Percentiles rank a stretch among this genome's conserved stretches.
These are phyloP conservation scores for Plectranthus barbatus DNA, from an alignment of 257 asterid genomes.

Conservation along the genomic window DNA sequence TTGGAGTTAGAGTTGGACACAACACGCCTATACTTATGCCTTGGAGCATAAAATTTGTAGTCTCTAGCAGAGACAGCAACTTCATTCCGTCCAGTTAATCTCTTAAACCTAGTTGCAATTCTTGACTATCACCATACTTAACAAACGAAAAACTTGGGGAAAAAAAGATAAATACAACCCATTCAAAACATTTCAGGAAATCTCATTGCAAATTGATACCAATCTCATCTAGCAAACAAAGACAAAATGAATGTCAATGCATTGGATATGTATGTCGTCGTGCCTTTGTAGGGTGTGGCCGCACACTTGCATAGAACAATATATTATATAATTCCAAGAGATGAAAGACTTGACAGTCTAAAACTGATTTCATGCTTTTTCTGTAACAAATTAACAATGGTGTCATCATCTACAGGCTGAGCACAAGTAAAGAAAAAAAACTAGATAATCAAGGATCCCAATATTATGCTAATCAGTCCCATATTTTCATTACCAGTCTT, in stretches of 20 bases:
- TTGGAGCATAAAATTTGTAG: slow-evolving; percentile 95
- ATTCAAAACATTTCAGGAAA: neutral
- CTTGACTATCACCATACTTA: neutral
- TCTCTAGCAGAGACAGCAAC: slow-evolving; percentile 75
- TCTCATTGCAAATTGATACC: neutral
- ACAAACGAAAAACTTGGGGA: neutral
- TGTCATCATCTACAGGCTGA: neutral
- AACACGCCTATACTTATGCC: slow-evolving; percentile 86
- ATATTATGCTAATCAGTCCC: neutral
- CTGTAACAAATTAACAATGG: no score
- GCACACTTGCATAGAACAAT: neutral
- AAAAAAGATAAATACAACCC: slow-evolving; percentile 1
- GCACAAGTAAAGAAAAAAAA: neutral
- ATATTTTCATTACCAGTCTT: no score
- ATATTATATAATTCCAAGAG: neutral
- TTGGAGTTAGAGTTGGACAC: slow-evolving; percentile 58
- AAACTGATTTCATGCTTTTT: neutral
- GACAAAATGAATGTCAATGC: neutral
- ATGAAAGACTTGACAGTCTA: neutral
- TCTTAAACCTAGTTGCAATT: slow-evolving; percentile 56
- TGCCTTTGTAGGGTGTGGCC: neutral
- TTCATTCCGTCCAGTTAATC: slow-evolving; percentile 87
- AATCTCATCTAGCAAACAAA: neutral
- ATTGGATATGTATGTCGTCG: neutral
- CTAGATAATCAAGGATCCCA: neutral